Percentiles rank a stretch among this genome's conserved stretches.
Evolutionary conservation across 495 filamentous ascomycete species (phyloP).

Genomic region (Pyrenula massariospora): DNA sequence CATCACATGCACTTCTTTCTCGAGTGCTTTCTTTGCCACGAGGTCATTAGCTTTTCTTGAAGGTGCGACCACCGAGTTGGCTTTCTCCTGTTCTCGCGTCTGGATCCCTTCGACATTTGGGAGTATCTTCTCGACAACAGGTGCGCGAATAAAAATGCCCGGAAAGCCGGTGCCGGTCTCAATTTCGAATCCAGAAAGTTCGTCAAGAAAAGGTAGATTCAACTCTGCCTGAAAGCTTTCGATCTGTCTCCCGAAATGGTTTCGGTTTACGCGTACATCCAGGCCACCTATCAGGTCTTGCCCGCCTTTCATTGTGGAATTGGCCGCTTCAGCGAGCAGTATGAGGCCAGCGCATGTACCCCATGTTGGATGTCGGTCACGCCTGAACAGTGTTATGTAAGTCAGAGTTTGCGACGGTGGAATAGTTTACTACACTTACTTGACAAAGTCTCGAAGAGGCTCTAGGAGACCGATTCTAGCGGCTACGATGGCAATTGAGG

Average conservation of each 20-base stretch:
- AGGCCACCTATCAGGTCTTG: constrained; percentile 91
- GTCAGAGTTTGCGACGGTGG: background rate
- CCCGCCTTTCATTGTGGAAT: constrained; percentile 77
- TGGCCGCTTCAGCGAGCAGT: constrained; percentile 77
- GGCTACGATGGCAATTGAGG: constrained; percentile 83
- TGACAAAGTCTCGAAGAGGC: constrained; percentile 83
- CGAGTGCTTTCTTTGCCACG: constrained; percentile 25
- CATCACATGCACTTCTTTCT: constrained; percentile 34
- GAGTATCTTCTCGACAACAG: constrained; percentile 79
- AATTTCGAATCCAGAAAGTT: constrained; percentile 6
- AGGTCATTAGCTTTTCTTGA: constrained; percentile 35
- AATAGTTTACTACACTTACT: constrained; percentile 40
- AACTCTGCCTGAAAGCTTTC: constrained; percentile 83
- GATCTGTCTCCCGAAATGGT: constrained; percentile 88
- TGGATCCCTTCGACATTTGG: constrained; percentile 40
- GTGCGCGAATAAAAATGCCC: constrained; percentile 88
- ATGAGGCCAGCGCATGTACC: constrained; percentile 95
- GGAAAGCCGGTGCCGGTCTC: constrained; percentile 40
- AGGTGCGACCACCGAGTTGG: constrained; percentile 59
- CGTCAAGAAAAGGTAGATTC: constrained; percentile 57
- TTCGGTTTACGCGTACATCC: constrained; percentile 84
- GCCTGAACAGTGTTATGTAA: constrained; percentile 11
- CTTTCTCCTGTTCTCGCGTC: constrained; percentile 31
- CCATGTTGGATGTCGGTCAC: constrained; percentile 73
- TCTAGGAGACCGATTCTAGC: constrained; percentile 68